These are phyloP conservation scores for Leptographium galeiforme DNA, from an alignment of 2,329 filamentous ascomycete genomes.

Conservation along the genomic window DNA sequence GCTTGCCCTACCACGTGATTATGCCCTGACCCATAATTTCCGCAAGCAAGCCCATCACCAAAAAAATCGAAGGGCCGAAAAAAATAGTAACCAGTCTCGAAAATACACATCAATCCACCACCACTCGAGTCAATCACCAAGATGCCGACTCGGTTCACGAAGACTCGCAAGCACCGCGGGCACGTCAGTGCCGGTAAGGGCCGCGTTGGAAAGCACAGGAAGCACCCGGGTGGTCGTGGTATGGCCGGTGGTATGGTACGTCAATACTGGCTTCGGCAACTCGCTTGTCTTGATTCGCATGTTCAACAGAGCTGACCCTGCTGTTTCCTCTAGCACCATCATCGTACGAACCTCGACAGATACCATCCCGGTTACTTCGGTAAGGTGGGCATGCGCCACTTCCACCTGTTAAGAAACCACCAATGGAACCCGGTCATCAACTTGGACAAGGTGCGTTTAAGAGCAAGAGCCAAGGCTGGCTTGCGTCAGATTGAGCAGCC, in stretches of 20 bases:
- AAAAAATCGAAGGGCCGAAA: not conserved
- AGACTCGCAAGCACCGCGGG: conserved; percentile 80
- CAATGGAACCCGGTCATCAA: conserved; percentile 99
- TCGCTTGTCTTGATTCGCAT: not conserved
- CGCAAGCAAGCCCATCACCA: not conserved
- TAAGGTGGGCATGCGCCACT: conserved; percentile 91
- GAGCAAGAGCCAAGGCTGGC: not conserved
- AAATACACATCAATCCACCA: conserved; percentile 1
- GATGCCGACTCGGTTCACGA: conserved; percentile 57
- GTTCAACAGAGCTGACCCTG: not conserved
- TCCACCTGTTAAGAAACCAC: conserved; percentile 91
- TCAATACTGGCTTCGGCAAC: not conserved
- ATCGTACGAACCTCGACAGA: conserved; percentile 73
- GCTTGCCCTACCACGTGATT: conserved; percentile 4
- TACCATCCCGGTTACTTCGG: conserved; percentile 99
- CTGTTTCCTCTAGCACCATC: conserved; percentile 55
- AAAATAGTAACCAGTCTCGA: not conserved
- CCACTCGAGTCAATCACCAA: conserved; percentile 7
- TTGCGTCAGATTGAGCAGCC: not conserved
- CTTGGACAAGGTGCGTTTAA: conserved; percentile 69
- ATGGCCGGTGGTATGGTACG: conserved; percentile 65
- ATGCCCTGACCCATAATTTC: not conserved
- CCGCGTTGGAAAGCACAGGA: conserved; percentile 98
- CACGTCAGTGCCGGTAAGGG: conserved; percentile 97
- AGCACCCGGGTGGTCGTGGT: conserved; percentile 73